These are phyloP conservation scores for Suhomyces guaymorum DNA, from an alignment of 1,139 yeast genomes.

Conservation along the genomic window DNA sequence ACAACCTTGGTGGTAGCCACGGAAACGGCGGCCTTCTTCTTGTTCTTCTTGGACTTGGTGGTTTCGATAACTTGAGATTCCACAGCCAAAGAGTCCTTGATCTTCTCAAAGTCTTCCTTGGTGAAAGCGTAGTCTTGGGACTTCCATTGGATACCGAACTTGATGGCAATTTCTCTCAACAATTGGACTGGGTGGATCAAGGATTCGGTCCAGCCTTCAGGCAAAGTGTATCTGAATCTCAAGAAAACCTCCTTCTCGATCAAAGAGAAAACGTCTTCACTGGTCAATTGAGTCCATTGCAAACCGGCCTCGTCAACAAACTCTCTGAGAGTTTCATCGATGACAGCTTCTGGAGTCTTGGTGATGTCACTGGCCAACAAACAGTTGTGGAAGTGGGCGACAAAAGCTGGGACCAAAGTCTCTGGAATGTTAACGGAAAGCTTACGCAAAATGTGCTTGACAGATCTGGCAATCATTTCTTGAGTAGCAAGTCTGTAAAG, in stretches of 20 bases:
- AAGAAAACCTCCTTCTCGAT: conserved; percentile 52
- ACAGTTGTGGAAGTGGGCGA: conserved; percentile 74
- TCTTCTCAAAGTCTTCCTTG: conserved; percentile 43
- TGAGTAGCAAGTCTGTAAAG: conserved; percentile 53
- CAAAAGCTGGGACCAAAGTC: conserved; percentile 55
- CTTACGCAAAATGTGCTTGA: conserved; percentile 70
- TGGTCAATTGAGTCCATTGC: conserved; percentile 47
- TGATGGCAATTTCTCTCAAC: conserved; percentile 70
- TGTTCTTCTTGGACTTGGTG: conserved; percentile 24
- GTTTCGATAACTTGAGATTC: conserved; percentile 20
- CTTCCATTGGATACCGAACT: conserved; percentile 87
- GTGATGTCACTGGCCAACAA: conserved; percentile 57
- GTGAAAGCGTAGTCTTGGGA: conserved; percentile 54
- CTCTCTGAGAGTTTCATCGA: conserved; percentile 44
- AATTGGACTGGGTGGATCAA: conserved; percentile 45
- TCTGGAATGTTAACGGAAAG: conserved; percentile 51
- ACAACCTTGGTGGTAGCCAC: conserved; percentile 24
- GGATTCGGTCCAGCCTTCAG: conserved; percentile 47
- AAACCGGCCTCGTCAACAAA: conserved; percentile 48
- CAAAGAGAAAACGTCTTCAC: conserved; percentile 42
- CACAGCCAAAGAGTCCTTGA: conserved; percentile 20
- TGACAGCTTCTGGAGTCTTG: conserved; percentile 40
- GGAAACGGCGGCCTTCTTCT: conserved; percentile 31
- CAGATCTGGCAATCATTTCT: conserved; percentile 78
- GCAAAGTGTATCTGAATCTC: conserved; percentile 64